phyloP scores from a whole-genome alignment of 805 yeast species.

The Candida qinlingensis region DNA sequence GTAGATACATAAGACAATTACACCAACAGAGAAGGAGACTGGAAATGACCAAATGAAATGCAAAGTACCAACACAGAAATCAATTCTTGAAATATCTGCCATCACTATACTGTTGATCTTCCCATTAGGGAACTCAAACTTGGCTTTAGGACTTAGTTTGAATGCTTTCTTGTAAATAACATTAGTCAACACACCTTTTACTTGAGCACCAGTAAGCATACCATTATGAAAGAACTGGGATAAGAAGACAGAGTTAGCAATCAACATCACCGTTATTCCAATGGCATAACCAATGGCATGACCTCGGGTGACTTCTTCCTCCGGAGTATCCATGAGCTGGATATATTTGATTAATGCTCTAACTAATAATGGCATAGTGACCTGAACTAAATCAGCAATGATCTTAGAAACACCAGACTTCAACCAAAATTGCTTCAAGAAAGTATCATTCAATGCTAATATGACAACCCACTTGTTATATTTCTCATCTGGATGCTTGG shows the following conservation, averaged over 20 bases:
- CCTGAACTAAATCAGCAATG: slow-evolving; percentile 30
- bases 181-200: slow-evolving; percentile 65
- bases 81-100: slow-evolving; percentile 77
- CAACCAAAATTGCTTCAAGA: slow-evolving; percentile 28
- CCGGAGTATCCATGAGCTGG: slow-evolving; percentile 37
- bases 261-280: slow-evolving; percentile 56
- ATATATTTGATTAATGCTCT: slow-evolving; percentile 61
- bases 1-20: slow-evolving; percentile 58
- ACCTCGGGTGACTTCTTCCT: slow-evolving; percentile 37
- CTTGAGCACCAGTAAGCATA: slow-evolving; percentile 63
- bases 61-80: slow-evolving; percentile 65
- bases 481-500: slow-evolving; percentile 22
- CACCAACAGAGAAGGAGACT: slow-evolving; percentile 53
- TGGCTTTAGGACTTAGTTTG: slow-evolving; percentile 50
- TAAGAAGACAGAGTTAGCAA: slow-evolving; percentile 40
- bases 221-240: slow-evolving; percentile 63
- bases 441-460: slow-evolving; percentile 32
- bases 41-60: slow-evolving; percentile 64
- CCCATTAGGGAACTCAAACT: slow-evolving; percentile 58
- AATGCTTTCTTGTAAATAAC: slow-evolving; percentile 67
- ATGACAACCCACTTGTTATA: slow-evolving; percentile 24
- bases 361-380: slow-evolving; percentile 63
- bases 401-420: slow-evolving; percentile 26
- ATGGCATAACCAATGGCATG: slow-evolving; percentile 74
- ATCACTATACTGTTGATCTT: slow-evolving; percentile 74